Base-by-base conservation (phyloP, 495 filamentous ascomycete species). In the Xylaria telfairii region DNA sequence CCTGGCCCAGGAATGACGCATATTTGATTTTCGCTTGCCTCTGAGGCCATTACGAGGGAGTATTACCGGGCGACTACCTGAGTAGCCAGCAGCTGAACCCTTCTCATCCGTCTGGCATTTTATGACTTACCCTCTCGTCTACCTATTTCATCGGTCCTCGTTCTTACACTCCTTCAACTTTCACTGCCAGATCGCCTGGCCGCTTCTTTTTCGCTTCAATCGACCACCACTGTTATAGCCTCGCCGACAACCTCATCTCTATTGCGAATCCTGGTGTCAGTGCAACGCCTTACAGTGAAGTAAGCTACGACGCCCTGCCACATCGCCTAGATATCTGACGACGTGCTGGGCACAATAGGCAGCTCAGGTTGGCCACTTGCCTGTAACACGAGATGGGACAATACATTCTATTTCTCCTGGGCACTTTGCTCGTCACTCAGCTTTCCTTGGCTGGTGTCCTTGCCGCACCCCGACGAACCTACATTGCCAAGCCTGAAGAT, bases 381-480 rank as follows among this genome's bases (percentile, higher is more conserved):
- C 26, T 1, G n/a, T n/a, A 34, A n/a, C 30, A 4, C 54, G 32
- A 61, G 34, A 68, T 68, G 67, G 19, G 28, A 42, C 54, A 60
- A 3, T n/a, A 61, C 21, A 61, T 30, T 15, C 19, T 61, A 1
- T 49, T 19, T 68, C 30, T 12, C 24, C 32, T 61, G 42, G 21
- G 67, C 41, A 51, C 42, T 57, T 42, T 63, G 47, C 47, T 56
- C 47, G 46, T 41, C 26, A 56, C 26, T 12, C 32, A 13, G 0
- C 47, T 56, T n/a, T 46, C 26, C 3, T 15, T 42, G 5, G 39
- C 17, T 54, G 26, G 34, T 30, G 47, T 56, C 32, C 46, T 70
- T 24, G 56, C 68, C 7, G 39, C 49, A 1, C 49, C 46, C 5
- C 37, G 47, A 32, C 3, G 28, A 34, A 32, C 64, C 60, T 17